Percentiles rank a stretch among this genome's conserved stretches.
These are phyloP conservation scores for Colletotrichum tofieldiae DNA, from an alignment of 2,329 filamentous ascomycete species.

Conservation along the genomic window DNA sequence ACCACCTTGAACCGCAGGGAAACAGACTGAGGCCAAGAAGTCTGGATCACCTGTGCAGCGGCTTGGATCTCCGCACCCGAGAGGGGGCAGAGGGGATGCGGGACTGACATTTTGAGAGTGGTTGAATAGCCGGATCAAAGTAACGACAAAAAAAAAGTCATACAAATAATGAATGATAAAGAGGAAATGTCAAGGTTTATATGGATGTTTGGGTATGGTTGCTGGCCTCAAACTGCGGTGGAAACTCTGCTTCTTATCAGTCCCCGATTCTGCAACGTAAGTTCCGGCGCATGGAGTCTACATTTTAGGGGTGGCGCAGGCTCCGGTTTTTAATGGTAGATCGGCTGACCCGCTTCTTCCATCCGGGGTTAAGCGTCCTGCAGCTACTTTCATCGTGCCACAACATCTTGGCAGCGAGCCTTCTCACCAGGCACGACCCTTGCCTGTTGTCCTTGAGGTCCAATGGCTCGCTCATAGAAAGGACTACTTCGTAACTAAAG, in stretches of 20 bases:
- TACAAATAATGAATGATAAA: not conserved
- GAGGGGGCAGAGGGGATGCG: slow-evolving; percentile 74
- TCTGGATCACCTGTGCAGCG: slow-evolving; percentile 64
- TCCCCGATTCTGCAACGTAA: slow-evolving; percentile 13
- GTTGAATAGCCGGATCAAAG: not conserved
- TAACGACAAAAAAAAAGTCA: not conserved
- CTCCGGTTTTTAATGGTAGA: slow-evolving; percentile 10
- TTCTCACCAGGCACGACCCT: not conserved
- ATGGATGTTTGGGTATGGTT: slow-evolving; percentile 9
- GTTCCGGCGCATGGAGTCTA: slow-evolving; percentile 27
- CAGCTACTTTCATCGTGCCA: slow-evolving; percentile 2
- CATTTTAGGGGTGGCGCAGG: slow-evolving; percentile 22
- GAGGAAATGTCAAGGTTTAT: not conserved
- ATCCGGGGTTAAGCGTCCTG: slow-evolving; percentile 27
- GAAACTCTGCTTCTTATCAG: slow-evolving; percentile 18
- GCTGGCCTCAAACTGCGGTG: slow-evolving; percentile 37
- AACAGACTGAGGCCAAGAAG: slow-evolving; percentile 69
- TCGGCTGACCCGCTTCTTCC: slow-evolving; percentile 29
- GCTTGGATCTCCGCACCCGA: slow-evolving; percentile 70
- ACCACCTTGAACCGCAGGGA: slow-evolving; percentile 75
- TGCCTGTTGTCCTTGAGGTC: not conserved
- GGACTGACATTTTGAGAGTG: slow-evolving; percentile 19
- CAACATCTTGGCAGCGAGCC: not conserved
- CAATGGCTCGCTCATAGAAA: not conserved
- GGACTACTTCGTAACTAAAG: not conserved